phyloP scores from a whole-genome alignment of 192 early-diverging fungal species.

The Entomortierella lignicola region DNA sequence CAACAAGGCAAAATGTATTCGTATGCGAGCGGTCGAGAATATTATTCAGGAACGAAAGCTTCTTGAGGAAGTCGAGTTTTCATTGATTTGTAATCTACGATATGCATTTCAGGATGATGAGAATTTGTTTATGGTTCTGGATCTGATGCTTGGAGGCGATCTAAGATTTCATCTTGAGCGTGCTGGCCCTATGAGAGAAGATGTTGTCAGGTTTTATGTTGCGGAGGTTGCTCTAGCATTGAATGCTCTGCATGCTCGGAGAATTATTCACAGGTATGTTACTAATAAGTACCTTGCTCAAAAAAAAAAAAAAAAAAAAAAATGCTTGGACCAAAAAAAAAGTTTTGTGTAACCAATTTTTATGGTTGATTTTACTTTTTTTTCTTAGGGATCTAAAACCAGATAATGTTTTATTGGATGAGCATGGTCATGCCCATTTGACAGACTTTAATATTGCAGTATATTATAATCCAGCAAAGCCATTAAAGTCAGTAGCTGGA shows the following conservation, averaged over 20 bases:
- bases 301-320: not conserved
- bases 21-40: slow-evolving; percentile 87
- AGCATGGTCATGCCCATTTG: slow-evolving; percentile 82
- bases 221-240: slow-evolving; percentile 77
- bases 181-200: slow-evolving; percentile 71
- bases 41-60: slow-evolving; percentile 91
- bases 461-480: slow-evolving; percentile 69
- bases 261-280: slow-evolving; percentile 76
- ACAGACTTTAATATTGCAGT: slow-evolving; percentile 93
- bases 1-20: slow-evolving; percentile 91
- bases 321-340: not conserved
- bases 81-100: slow-evolving; percentile 89
- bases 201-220: slow-evolving; percentile 73
- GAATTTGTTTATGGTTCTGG: slow-evolving; percentile 92
- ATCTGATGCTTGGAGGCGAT: slow-evolving; percentile 97
- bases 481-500: slow-evolving; percentile 79
- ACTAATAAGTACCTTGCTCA: not conserved
- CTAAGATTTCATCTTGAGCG: slow-evolving; percentile 87
- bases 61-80: slow-evolving; percentile 86
- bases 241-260: slow-evolving; percentile 74
- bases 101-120: slow-evolving; percentile 98
- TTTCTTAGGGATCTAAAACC: slow-evolving; percentile 82
- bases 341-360: not conserved
- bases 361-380: no score
- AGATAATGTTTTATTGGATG: slow-evolving; percentile 87